Percentiles rank a stretch among this genome's conserved stretches.
Conservation (phyloP, 179 eudicot species). For the Spergularia azorica region DNA sequence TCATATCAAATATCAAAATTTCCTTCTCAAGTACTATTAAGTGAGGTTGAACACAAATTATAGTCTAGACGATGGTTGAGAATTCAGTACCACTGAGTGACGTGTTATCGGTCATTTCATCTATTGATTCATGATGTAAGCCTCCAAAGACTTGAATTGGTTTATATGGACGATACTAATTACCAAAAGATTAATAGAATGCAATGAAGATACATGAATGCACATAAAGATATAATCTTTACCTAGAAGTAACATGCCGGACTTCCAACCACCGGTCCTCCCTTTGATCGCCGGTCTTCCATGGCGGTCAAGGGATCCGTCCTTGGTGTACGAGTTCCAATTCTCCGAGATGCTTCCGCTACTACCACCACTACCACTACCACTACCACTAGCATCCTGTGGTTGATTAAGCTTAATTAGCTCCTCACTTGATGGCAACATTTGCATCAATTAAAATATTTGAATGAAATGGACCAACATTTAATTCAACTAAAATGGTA, state of each 20-base stretch:
- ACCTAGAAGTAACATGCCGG: constrained; percentile 61
- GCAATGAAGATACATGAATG: too few relatives aligned
- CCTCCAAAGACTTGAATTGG: too few relatives aligned
- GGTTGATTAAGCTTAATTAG: background rate
- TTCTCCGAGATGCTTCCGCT: constrained; percentile 2
- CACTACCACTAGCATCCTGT: constrained; percentile 22
- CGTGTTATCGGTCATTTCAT: background rate
- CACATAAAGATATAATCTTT: background rate
- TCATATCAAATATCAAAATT: too few relatives aligned
- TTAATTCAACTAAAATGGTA: background rate
- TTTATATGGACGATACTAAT: too few relatives aligned
- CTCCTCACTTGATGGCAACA: constrained; percentile 15
- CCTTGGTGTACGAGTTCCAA: constrained; percentile 47
- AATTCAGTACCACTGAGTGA: too few relatives aligned
- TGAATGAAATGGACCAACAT: background rate
- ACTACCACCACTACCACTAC: background rate
- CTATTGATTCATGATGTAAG: background rate
- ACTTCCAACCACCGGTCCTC: constrained; percentile 63
- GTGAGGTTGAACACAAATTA: too few relatives aligned
- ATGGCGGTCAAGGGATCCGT: constrained; percentile 52
- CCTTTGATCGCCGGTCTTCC: constrained; percentile 55
- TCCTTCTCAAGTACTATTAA: too few relatives aligned
- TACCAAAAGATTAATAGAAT: too few relatives aligned
- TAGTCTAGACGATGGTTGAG: too few relatives aligned
- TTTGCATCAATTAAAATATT: background rate